A percentile compares a stretch with the other conserved stretches of the same genome.
Conservation (phyloP, 371 early-diverging fungal species). For the Mucor ambiguus region DNA sequence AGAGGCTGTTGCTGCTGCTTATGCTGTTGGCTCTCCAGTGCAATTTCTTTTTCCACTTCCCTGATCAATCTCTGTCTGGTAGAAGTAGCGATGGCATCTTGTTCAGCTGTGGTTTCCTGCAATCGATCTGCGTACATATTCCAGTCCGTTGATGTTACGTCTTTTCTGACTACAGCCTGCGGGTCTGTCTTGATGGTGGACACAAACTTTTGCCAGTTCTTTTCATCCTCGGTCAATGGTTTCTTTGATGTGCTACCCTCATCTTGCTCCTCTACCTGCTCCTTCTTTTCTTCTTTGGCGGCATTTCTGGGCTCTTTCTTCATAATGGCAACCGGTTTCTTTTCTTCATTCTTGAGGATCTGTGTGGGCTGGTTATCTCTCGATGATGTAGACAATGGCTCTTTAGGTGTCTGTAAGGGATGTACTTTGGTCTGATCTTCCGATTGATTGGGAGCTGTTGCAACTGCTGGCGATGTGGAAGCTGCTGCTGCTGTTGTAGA, state of each 20-base stretch:
- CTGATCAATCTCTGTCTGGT: background rate
- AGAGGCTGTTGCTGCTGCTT: background rate
- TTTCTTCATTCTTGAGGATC: background rate
- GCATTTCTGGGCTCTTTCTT: background rate
- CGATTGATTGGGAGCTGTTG: background rate
- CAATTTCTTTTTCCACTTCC: background rate
- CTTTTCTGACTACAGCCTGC: background rate
- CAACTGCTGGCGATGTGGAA: background rate
- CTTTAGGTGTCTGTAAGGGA: background rate
- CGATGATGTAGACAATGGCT: background rate
- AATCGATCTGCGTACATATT: constrained; percentile 22
- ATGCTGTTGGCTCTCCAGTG: background rate
- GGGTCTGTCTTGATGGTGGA: background rate
- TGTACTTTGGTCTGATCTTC: background rate
- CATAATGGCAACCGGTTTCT: background rate
- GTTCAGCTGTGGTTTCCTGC: background rate
- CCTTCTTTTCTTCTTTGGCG: background rate
- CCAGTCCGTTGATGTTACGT: constrained; percentile 17
- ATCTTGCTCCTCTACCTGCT: background rate
- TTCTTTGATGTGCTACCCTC: background rate
- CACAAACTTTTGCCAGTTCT: constrained; percentile 27
- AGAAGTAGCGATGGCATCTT: background rate
- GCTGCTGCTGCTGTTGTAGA: background rate
- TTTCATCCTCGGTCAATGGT: constrained; percentile 17
- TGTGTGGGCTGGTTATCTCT: background rate